Evolutionary conservation across 768 basidiomycete species (phyloP).

Genomic region (Mrakia blollopis): DNA sequence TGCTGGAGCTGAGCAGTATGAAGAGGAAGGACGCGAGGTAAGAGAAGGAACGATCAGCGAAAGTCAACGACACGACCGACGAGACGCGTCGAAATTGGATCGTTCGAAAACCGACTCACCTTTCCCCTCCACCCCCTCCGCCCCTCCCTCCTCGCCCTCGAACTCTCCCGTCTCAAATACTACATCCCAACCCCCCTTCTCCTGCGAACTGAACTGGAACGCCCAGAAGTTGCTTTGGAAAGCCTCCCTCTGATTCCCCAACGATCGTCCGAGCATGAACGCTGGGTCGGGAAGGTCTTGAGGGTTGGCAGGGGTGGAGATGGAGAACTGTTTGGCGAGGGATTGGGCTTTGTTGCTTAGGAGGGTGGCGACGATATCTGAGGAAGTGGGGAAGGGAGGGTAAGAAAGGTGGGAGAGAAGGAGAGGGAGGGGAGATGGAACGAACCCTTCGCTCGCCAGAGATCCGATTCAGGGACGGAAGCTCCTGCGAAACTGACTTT

Average conservation of each 20-base stretch:
- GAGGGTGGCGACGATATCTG: slow-evolving; percentile 50
- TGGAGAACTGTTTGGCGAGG: slow-evolving; percentile 53
- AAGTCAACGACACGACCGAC: neutral
- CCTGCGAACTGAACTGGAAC: slow-evolving; percentile 79
- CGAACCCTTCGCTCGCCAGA: slow-evolving; percentile 83
- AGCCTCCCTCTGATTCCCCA: slow-evolving; percentile 63
- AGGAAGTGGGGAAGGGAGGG: neutral
- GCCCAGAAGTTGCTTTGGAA: slow-evolving; percentile 62
- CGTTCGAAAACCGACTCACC: neutral
- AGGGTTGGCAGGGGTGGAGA: slow-evolving; percentile 12
- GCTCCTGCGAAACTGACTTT: slow-evolving; percentile 68
- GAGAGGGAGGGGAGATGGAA: neutral
- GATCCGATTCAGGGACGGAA: slow-evolving; percentile 55
- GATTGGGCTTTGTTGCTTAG: slow-evolving; percentile 49
- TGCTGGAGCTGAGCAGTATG: slow-evolving; percentile 51
- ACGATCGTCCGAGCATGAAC: slow-evolving; percentile 64
- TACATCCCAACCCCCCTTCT: slow-evolving; percentile 82
- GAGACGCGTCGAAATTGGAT: neutral
- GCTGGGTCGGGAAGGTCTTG: slow-evolving; percentile 66
- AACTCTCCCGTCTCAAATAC: slow-evolving; percentile 62
- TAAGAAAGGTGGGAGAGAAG: neutral
- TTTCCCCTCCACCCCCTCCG: slow-evolving; percentile 1
- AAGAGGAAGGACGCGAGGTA: neutral
- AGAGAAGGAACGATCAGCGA: neutral
- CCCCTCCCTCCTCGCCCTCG: slow-evolving; percentile 49